phyloP scores from a whole-genome alignment of 352 stramenopile species.

The Phytopythium montanum region DNA sequence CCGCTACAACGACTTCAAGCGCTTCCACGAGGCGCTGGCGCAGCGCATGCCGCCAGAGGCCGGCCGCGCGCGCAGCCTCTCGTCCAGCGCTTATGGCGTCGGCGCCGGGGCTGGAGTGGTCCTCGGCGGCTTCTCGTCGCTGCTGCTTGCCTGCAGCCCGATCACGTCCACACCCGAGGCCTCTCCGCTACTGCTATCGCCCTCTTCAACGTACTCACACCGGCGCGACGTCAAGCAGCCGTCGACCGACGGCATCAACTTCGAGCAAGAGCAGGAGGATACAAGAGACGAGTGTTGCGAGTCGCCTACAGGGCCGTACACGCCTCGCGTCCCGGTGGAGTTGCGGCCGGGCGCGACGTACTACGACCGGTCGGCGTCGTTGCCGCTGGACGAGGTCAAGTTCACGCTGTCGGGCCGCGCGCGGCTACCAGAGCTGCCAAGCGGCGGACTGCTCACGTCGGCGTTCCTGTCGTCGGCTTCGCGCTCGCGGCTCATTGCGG shows the following conservation, averaged over 20 bases:
- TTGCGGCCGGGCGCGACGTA: slow-evolving; percentile 20
- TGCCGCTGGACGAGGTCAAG: slow-evolving; percentile 51
- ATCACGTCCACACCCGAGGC: slow-evolving; percentile 27
- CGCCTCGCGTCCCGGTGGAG: background rate
- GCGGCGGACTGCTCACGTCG: slow-evolving; percentile 51
- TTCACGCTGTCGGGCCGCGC: slow-evolving; percentile 46
- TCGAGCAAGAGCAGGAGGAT: background rate
- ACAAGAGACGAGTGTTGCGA: too few species aligned
- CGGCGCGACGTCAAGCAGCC: background rate
- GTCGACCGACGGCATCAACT: background rate
- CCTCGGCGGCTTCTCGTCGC: slow-evolving; percentile 28
- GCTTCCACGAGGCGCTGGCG: slow-evolving; percentile 50
- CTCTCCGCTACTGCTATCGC: slow-evolving; percentile 57
- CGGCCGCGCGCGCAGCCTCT: slow-evolving; percentile 20
- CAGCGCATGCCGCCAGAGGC: slow-evolving; percentile 41
- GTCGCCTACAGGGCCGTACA: background rate
- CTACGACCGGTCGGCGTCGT: slow-evolving; percentile 35
- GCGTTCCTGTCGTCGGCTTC: slow-evolving; percentile 30
- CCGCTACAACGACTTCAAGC: slow-evolving; percentile 74
- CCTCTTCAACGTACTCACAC: slow-evolving; percentile 4
- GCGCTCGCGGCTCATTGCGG: slow-evolving; percentile 53
- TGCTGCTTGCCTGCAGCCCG: slow-evolving; percentile 52
- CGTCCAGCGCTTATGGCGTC: background rate
- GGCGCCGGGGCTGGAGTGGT: slow-evolving; percentile 11
- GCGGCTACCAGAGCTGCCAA: slow-evolving; percentile 48